Base-by-base conservation (phyloP, 768 basidiomycete species). In the Dioszegia crocea region DNA sequence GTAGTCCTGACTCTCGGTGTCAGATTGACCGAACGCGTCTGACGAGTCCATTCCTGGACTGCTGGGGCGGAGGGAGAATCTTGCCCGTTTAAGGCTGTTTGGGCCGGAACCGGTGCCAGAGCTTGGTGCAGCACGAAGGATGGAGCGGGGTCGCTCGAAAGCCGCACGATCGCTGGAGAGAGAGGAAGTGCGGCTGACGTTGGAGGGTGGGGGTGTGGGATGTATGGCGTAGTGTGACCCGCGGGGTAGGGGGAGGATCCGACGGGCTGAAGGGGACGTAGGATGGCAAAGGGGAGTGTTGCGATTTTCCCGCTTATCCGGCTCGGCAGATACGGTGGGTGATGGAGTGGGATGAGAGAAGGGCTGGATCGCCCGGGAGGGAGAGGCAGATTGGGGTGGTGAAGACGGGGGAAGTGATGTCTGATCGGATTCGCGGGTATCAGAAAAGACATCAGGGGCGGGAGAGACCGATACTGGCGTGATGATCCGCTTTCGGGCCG, bases 31-130 rank as follows among this genome's bases (percentile, higher is more conserved):
- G 23, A 61, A 36, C 6, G 53, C 41, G 36, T 60, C 60, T 3
- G 60, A 57, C 16, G 55, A 54, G 10, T 51, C 30, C 11, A 59
- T 54, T 2, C 55, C 56, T 12, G 51, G 51, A 24, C 51, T 53
- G 39, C 14, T 40, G 31, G 21, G 64, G 56, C 24, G 67, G 10
- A 65, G 46, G 3, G 67, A 69, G 56, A 69, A 69, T 44, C 64
- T 50, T 16, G 66, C 61, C 4, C 63, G 57, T 45, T 66, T 66
- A 17, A 46, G 41, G 27, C 59, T 63, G 9, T 38, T 39, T 26
- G 43, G 39, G 24, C 16, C 24, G 19, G 56, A 40, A 4, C 57
- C 39, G 27, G 61, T 27, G 10, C 52, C 36, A 4, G 26, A 24
- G 17, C 56, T 60, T 2, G 62, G 59, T 8, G 66, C 53, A 2